Evolutionary conservation across 2,329 filamentous ascomycete species (phyloP).

Genomic region (Colletotrichum tropicale): DNA sequence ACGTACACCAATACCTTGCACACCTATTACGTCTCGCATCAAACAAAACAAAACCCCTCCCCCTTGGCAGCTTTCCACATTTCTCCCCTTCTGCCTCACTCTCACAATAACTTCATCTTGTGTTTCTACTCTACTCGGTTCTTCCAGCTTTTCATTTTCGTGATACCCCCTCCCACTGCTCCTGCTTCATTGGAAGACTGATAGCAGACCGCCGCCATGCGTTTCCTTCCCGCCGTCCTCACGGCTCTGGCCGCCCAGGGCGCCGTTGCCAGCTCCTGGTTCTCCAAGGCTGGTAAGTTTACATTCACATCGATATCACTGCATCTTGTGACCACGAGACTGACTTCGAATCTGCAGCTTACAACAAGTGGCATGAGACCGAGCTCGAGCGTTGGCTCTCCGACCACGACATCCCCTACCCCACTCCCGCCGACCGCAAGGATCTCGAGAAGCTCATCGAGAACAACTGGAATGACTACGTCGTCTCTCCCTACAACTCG

Average conservation of each 20-base stretch:
- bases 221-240: slow-evolving; percentile 73
- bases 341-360: slow-evolving; percentile 59
- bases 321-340: neutral
- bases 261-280: slow-evolving; percentile 80
- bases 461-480: slow-evolving; percentile 83
- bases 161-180: slow-evolving; percentile 16
- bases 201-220: slow-evolving; percentile 64
- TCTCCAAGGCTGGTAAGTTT: slow-evolving; percentile 78
- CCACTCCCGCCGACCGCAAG: slow-evolving; percentile 88
- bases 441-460: slow-evolving; percentile 92
- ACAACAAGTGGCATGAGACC: slow-evolving; percentile 99
- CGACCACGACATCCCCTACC: slow-evolving; percentile 89
- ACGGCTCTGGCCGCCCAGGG: slow-evolving; percentile 74
- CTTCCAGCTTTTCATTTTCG: neutral
- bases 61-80: slow-evolving; percentile 6
- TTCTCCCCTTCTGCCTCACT: neutral
- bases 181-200: slow-evolving; percentile 18
- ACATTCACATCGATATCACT: neutral
- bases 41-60: slow-evolving; percentile 21
- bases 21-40: neutral
- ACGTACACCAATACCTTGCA: neutral
- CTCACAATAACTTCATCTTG: slow-evolving; percentile 3
- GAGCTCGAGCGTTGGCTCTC: slow-evolving; percentile 97
- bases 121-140: slow-evolving; percentile 22
- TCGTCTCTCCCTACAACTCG: slow-evolving; percentile 75